Conservation (phyloP, 306 rosid genomes). For the Glycine tomentella region DNA sequence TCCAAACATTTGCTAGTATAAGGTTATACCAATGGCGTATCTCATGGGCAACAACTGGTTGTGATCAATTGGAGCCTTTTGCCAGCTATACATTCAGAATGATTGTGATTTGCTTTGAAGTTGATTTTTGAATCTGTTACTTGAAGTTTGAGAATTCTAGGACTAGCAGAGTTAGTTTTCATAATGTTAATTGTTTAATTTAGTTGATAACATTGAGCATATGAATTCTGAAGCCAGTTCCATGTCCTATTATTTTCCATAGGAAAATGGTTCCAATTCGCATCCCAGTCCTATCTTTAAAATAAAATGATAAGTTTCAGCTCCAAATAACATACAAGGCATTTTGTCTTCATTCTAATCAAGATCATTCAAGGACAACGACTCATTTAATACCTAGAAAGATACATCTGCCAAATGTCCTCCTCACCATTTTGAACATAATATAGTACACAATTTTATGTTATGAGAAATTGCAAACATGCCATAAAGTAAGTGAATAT, state of each 20-base stretch:
- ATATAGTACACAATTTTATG: not conserved
- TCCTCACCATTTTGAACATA: not conserved
- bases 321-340: too few species aligned
- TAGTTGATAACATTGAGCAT: not conserved
- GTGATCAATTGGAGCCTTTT: not conserved
- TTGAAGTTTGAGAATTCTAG: not conserved
- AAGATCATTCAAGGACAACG: not conserved
- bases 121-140: not conserved
- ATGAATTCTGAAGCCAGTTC: too few species aligned
- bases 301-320: too few species aligned
- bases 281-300: too few species aligned
- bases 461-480: not conserved
- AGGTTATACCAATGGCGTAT: not conserved
- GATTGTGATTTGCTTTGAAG: not conserved
- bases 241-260: too few species aligned
- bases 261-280: too few species aligned
- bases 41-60: not conserved
- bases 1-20: not conserved
- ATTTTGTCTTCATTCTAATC: not conserved
- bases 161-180: not conserved
- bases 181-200: not conserved
- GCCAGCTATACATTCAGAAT: slow-evolving; percentile 6
- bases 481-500: not conserved
- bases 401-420: not conserved
- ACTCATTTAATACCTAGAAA: not conserved